Conservation (phyloP, 176 grass and related monocot genomes). For the Zizania latifolia region DNA sequence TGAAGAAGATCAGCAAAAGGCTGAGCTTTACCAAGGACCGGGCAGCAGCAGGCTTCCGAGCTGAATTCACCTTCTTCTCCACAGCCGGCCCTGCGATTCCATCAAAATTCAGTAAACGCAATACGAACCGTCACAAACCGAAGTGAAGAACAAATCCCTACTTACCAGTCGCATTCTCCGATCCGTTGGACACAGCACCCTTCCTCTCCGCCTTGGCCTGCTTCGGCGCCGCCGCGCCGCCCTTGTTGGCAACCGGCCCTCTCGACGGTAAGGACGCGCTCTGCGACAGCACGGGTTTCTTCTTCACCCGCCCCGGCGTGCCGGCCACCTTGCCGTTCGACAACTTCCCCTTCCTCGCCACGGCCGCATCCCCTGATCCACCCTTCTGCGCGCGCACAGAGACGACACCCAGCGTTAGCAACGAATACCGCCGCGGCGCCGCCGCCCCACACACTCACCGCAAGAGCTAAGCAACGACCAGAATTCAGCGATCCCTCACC, state of each 20-base stretch:
- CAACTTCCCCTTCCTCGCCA: slow-evolving; percentile 35
- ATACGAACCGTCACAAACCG: background rate
- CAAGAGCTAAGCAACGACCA: background rate
- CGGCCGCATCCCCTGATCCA: slow-evolving; percentile 37
- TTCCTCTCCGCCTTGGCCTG: slow-evolving; percentile 43
- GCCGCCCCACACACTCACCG: background rate
- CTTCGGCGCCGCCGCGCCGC: background rate
- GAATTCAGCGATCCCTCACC: slow-evolving; percentile 16
- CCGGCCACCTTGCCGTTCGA: slow-evolving; percentile 35
- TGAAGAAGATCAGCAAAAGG: background rate
- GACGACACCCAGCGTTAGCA: background rate
- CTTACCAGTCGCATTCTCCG: slow-evolving; percentile 28
- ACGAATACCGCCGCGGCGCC: background rate
- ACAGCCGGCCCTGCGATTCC: slow-evolving; percentile 27
- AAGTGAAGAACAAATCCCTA: background rate
- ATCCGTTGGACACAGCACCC: slow-evolving; percentile 35
- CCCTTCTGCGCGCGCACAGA: slow-evolving; percentile 36
- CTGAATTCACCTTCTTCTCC: slow-evolving; percentile 37
- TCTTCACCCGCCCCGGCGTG: slow-evolving; percentile 22
- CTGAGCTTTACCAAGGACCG: slow-evolving; percentile 44
- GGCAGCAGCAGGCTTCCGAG: slow-evolving; percentile 8
- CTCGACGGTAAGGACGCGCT: slow-evolving; percentile 61
- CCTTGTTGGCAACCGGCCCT: slow-evolving; percentile 32
- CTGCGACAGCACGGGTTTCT: slow-evolving; percentile 46
- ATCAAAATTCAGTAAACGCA: slow-evolving; percentile 22